A percentile compares a stretch with the other conserved stretches of the same genome.
phyloP scores from a whole-genome alignment of 306 rosid genomes.

The Cicer yamashitae region DNA sequence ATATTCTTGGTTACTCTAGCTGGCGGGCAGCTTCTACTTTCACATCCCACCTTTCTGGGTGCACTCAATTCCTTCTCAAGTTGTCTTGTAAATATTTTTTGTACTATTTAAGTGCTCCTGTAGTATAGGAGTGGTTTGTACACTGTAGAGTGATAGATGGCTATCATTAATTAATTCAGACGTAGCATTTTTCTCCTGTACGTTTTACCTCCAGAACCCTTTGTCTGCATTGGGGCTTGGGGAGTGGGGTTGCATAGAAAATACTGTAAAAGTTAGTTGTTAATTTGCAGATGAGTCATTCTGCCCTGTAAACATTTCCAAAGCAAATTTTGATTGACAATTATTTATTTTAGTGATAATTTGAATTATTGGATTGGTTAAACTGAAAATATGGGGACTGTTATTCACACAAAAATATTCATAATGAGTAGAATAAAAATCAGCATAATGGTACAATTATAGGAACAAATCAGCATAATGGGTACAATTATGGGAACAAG shows the following conservation, averaged over 20 bases:
- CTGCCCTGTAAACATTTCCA: conserved; percentile 17
- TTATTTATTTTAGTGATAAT: conserved; percentile 29
- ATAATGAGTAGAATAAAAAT: too few relatives aligned
- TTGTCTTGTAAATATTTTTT: conserved; percentile 37
- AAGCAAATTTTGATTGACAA: conserved; percentile 24
- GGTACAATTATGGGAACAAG: too few relatives aligned
- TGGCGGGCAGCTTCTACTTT: conserved; percentile 19
- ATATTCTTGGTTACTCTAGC: conserved; percentile 23
- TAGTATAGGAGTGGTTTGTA: conserved; percentile 33
- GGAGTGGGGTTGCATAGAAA: conserved; percentile 33
- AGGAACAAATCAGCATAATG: too few relatives aligned
- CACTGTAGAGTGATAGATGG: conserved; percentile 14
- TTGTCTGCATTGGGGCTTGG: conserved; percentile 37
- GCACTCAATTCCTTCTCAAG: conserved; percentile 35
- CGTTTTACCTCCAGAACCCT: conserved; percentile 29
- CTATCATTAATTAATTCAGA: conserved; percentile 9
- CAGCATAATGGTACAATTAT: too few relatives aligned
- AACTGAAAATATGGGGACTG: background rate
- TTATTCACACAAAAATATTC: too few relatives aligned
- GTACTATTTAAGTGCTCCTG: background rate
- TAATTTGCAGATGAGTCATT: conserved; percentile 14
- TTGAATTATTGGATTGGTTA: conserved; percentile 3
- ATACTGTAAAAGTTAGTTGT: conserved; percentile 4
- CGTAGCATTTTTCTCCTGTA: conserved; percentile 5
- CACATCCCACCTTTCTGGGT: conserved; percentile 24